Evolutionary conservation across 2,329 filamentous ascomycete species (phyloP), one percentile per base, ranked within the genome.

Genomic region (Fusarium albosuccineum): DNA sequence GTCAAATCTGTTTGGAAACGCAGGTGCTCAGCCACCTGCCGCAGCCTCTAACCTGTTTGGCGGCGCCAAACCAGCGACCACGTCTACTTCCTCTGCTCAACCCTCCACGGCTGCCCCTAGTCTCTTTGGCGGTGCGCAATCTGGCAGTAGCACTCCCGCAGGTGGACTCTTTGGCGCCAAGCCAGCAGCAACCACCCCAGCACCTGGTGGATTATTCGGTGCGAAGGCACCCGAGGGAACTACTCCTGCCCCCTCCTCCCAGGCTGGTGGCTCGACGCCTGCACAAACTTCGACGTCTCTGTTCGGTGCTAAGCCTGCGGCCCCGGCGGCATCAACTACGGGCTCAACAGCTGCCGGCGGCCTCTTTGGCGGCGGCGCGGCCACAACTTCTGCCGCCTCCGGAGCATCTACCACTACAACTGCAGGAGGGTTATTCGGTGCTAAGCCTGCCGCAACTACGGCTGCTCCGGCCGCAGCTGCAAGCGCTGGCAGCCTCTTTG

Each of bases 251-350:
- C 39, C 68, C 30, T 44, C 65, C 22, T 50, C 70, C 14, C 66
- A 72, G 51, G 65, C 76, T 17, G 61, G 44, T 45, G 40, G 41
- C 14, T 67, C 75, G 27, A 58, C 70, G 61, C 65, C 57, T 52
- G 70, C 33, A 40, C 70, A 30, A 22, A 70, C 70, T 34, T 56
- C 74, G 29, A 58, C 60, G 10, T 73, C 76, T 9, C 64, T 84
- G 17, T 85, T 86, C 54, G 78, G 79, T 54, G 70, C 77, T 16
- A 83, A 82, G 71, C 76, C 79, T 37, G 74, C 80, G 9, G 73
- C 78, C 11, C 62, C 79, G 22, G 75, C 79, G 34, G 68, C 76
- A 14, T 59, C 73, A 27, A 53, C 71, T 11, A 75, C 80, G 11
- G 63, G 76, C 44, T 66, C 81, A 30, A 60, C 79, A n/a, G 67